These are phyloP conservation scores for Triglochin maritima DNA, from an alignment of 106 monocot genomes.

Conservation along the genomic window DNA sequence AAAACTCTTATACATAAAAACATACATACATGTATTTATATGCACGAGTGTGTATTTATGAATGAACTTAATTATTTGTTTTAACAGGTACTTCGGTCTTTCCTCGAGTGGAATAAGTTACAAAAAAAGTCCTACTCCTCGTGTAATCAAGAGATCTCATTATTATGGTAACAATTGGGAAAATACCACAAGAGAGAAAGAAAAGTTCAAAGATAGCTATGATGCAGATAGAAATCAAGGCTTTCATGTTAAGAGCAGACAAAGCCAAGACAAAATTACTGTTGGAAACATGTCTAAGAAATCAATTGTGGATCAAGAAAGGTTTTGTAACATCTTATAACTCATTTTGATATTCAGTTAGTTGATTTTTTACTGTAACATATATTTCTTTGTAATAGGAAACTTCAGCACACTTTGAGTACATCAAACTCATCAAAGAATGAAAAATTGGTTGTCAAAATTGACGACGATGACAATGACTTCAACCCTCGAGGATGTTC, in stretches of 20 bases:
- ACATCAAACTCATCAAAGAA: too few relatives aligned
- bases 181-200: constrained; percentile 34
- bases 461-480: constrained; percentile 39
- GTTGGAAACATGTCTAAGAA: constrained; percentile 28
- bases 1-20: too few relatives aligned
- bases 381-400: background rate
- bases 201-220: constrained; percentile 52
- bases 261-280: constrained; percentile 14
- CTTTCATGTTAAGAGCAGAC: background rate
- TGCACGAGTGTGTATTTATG: too few relatives aligned
- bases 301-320: constrained; percentile 2
- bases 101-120: constrained; percentile 76
- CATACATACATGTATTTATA: too few relatives aligned
- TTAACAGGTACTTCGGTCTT: constrained; percentile 72
- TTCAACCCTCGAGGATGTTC: constrained; percentile 85
- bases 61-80: too few relatives aligned
- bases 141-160: constrained; percentile 17
- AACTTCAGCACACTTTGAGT: background rate
- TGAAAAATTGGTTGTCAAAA: constrained; percentile 5
- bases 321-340: constrained; percentile 9
- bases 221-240: constrained; percentile 21
- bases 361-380: too few relatives aligned
- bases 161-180: constrained; percentile 42
- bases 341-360: background rate
- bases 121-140: constrained; percentile 54